These are phyloP conservation scores for Clonostachys sp. DNA, from an alignment of 2,329 filamentous ascomycete genomes.

Conservation along the genomic window DNA sequence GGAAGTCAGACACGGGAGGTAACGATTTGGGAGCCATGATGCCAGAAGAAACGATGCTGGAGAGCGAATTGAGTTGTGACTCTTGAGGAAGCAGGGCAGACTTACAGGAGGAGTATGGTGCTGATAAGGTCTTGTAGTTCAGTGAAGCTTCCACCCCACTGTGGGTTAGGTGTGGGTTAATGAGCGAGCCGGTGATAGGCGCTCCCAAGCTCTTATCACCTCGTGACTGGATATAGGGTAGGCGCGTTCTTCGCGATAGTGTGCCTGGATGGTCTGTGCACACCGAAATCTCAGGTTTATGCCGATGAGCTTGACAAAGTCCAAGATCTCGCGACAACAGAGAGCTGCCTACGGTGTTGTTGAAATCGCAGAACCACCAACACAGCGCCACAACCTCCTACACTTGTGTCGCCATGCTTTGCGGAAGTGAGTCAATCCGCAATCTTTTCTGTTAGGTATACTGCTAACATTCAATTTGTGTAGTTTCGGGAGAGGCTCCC, in stretches of 20 bases:
- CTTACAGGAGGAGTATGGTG: neutral
- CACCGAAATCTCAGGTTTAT: conserved; percentile 17
- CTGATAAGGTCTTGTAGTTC: neutral
- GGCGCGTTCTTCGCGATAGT: conserved; percentile 2
- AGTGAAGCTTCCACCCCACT: neutral
- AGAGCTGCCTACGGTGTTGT: neutral
- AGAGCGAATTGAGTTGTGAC: too few relatives aligned
- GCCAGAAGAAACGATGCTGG: conserved; percentile 11
- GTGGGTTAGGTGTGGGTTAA: neutral
- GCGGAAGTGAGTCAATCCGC: conserved; percentile 31
- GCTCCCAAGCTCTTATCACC: conserved; percentile 12
- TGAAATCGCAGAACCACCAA: neutral
- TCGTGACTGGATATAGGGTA: conserved; percentile 11
- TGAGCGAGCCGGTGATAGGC: neutral
- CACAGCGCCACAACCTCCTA: neutral
- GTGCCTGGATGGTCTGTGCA: conserved; percentile 16
- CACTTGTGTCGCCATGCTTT: conserved; percentile 35
- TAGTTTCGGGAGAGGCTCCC: conserved; percentile 95
- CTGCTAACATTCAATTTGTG: conserved; percentile 3
- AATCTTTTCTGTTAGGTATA: neutral
- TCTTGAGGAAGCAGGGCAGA: neutral
- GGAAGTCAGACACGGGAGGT: conserved; percentile 53
- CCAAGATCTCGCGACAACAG: neutral
- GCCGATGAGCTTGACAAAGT: too few relatives aligned
- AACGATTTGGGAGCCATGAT: conserved; percentile 26